These are phyloP conservation scores for Dillenia turbinata DNA, from an alignment of 164 flowering plant genomes.

Conservation along the genomic window DNA sequence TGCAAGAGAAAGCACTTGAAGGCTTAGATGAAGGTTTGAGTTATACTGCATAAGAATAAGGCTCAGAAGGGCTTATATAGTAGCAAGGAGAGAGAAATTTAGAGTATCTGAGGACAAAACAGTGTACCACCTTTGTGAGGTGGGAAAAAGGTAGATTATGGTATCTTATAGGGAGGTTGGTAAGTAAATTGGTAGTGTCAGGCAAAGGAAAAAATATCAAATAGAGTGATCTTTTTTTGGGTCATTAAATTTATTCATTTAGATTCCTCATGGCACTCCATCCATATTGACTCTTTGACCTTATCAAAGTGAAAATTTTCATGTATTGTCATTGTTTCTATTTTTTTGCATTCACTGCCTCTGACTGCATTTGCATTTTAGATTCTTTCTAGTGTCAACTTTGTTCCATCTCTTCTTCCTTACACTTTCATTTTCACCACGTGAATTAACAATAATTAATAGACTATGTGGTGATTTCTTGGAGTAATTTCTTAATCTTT, in stretches of 20 bases:
- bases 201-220: slow-evolving; percentile 3
- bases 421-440: no score
- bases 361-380: no score
- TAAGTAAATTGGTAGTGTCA: not conserved
- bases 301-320: no score
- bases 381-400: no score
- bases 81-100: not conserved
- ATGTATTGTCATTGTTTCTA: no score
- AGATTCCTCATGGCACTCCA: not conserved
- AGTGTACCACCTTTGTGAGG: slow-evolving; percentile 3
- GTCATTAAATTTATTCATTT: slow-evolving; percentile 7
- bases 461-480: no score
- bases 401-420: no score
- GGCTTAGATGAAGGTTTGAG: not conserved
- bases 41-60: not conserved
- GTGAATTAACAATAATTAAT: no score
- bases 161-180: not conserved
- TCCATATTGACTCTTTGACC: no score
- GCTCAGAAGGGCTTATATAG: slow-evolving; percentile 17
- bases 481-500: no score
- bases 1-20: not conserved
- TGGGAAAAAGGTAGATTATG: not conserved
- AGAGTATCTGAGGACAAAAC: not conserved
- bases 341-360: no score
- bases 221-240: slow-evolving; percentile 5